These are phyloP conservation scores for Kwoniella shandongensis DNA, from an alignment of 768 basidiomycete genomes.

Conservation along the genomic window DNA sequence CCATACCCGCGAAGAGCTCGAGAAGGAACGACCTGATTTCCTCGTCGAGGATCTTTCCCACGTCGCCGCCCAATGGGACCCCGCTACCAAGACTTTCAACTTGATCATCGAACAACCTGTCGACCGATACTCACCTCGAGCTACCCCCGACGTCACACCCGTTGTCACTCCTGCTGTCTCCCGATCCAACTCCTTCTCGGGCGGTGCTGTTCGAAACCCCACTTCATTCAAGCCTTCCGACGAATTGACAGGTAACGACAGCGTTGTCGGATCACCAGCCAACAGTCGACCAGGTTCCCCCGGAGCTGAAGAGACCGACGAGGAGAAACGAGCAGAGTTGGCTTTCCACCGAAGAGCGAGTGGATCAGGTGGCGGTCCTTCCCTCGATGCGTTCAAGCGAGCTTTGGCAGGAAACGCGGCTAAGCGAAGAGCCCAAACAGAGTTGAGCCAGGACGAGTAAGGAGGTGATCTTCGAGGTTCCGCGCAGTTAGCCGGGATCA, in stretches of 20 bases:
- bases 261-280: constrained; percentile 48
- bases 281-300: constrained; percentile 36
- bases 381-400: constrained; percentile 50
- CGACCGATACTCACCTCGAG: constrained; percentile 42
- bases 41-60: constrained; percentile 53
- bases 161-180: constrained; percentile 51
- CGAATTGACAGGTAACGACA: constrained; percentile 52
- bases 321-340: constrained; percentile 24
- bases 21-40: constrained; percentile 54
- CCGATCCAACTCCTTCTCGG: constrained; percentile 46
- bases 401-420: constrained; percentile 47
- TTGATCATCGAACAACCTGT: constrained; percentile 52
- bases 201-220: constrained; percentile 12
- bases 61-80: constrained; percentile 50
- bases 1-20: constrained; percentile 60
- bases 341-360: constrained; percentile 17
- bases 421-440: constrained; percentile 35
- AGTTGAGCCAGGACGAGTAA: constrained; percentile 22
- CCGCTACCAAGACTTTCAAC: constrained; percentile 42
- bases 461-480: neutral
- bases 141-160: constrained; percentile 52
- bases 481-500: no score
- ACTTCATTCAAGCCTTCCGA: constrained; percentile 40
- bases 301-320: constrained; percentile 3
- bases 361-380: constrained; percentile 27